A percentile compares a stretch with the other conserved stretches of the same genome.
Evolutionary conservation across 2,329 filamentous ascomycete species (phyloP).

Genomic region (Epichloe aotearoae): DNA sequence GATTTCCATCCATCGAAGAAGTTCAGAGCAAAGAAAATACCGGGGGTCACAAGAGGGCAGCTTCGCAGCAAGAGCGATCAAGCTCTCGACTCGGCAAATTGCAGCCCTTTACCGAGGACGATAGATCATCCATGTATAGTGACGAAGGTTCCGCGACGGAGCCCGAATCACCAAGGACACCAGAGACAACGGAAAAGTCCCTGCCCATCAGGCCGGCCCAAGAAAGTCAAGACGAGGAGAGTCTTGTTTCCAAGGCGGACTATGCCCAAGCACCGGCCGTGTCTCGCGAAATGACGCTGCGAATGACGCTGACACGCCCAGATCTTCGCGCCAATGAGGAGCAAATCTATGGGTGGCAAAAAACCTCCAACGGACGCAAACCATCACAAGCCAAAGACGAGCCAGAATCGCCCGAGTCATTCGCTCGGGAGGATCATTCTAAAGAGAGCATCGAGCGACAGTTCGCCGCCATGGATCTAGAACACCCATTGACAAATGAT

Average conservation of each 20-base stretch:
- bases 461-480: conserved; percentile 39
- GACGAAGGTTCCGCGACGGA: conserved; percentile 42
- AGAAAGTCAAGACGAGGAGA: conserved; percentile 13
- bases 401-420: conserved; percentile 15
- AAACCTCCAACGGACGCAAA: conserved; percentile 26
- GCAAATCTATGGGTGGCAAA: conserved; percentile 57
- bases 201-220: conserved; percentile 16
- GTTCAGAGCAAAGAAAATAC: conserved; percentile 18
- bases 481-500: conserved; percentile 26
- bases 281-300: conserved; percentile 81
- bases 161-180: conserved; percentile 46
- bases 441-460: conserved; percentile 43
- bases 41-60: conserved; percentile 8
- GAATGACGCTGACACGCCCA: conserved; percentile 86
- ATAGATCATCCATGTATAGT: conserved; percentile 41
- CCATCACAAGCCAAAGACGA: conserved; percentile 30
- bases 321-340: conserved; percentile 69
- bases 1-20: conserved; percentile 60
- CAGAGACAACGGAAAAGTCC: conserved; percentile 32
- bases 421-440: conserved; percentile 21
- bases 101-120: conserved; percentile 45
- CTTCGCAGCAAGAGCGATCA: conserved; percentile 14
- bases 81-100: conserved; percentile 34
- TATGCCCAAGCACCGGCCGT: conserved; percentile 40
- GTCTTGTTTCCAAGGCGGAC: conserved; percentile 19